A percentile compares a stretch with the other conserved stretches of the same genome.
Evolutionary conservation across 1,284 basidiomycete genomes (phyloP).

Genomic region (Prillingera fragicola): DNA sequence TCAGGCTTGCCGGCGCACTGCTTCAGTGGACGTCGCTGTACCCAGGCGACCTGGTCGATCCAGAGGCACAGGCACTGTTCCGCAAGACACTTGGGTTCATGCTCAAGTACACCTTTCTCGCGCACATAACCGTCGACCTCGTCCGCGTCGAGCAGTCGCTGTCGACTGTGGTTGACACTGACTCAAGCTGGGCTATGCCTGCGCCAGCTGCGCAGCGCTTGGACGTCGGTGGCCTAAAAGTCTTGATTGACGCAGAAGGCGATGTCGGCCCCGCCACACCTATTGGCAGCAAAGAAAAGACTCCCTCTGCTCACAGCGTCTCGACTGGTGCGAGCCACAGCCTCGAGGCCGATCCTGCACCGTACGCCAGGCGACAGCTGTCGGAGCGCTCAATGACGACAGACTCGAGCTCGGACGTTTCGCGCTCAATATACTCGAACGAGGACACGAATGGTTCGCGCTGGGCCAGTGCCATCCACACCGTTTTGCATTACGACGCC

Average conservation of each 20-base stretch:
- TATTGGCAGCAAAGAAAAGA: constrained; percentile 5
- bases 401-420: constrained; percentile 12
- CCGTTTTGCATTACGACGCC: constrained; percentile 25
- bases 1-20: constrained; percentile 40
- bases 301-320: constrained; percentile 7
- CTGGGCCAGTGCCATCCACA: constrained; percentile 13
- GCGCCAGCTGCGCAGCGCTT: too few relatives aligned
- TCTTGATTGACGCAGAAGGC: constrained; percentile 1
- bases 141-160: constrained; percentile 29
- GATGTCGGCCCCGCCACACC: constrained; percentile 14
- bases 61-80: constrained; percentile 24
- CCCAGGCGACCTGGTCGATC: constrained; percentile 40
- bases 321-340: constrained; percentile 20
- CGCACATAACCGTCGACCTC: constrained; percentile 40
- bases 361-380: not conserved
- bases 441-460: constrained; percentile 8
- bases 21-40: constrained; percentile 41
- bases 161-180: constrained; percentile 27
- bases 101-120: constrained; percentile 38
- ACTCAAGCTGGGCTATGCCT: constrained; percentile 44
- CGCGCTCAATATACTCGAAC: constrained; percentile 8
- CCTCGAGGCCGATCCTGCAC: constrained; percentile 4
- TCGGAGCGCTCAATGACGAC: constrained; percentile 1
- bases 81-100: constrained; percentile 31
- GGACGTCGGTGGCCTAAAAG: too few relatives aligned